A percentile compares a stretch with the other conserved stretches of the same genome.
Conservation (phyloP, 2,329 filamentous ascomycete species). For the Botrytis porri region DNA sequence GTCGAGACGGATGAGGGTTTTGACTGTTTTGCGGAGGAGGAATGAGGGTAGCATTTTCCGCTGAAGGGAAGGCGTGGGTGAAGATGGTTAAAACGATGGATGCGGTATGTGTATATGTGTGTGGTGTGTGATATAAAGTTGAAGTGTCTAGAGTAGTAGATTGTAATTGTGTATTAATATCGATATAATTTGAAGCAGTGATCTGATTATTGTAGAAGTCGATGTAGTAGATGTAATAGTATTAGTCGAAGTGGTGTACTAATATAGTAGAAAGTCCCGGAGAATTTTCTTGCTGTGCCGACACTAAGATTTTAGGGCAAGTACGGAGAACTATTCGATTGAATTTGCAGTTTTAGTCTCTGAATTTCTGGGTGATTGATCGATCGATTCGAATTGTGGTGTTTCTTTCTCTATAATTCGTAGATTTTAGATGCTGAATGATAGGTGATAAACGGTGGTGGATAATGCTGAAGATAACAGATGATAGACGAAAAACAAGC, state of each 20-base stretch:
- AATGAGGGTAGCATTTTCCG: neutral
- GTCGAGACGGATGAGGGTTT: neutral
- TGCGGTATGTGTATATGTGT: neutral
- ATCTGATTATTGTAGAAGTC: neutral
- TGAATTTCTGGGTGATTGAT: neutral
- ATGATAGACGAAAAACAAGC: neutral
- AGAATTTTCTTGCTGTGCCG: neutral
- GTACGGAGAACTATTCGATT: neutral
- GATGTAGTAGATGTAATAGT: neutral
- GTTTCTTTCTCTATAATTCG: neutral
- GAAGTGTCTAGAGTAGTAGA: neutral
- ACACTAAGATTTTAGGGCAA: neutral
- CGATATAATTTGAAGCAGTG: neutral
- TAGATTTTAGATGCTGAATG: neutral
- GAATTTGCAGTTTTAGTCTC: neutral
- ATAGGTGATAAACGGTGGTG: neutral
- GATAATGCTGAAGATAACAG: neutral
- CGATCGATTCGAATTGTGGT: neutral
- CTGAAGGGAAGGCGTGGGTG: neutral
- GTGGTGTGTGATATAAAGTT: neutral
- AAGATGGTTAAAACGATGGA: neutral
- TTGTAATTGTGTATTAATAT: neutral
- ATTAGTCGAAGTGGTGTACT: neutral
- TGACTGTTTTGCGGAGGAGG: neutral
- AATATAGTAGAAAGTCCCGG: neutral